Conservation (phyloP, 2,329 filamentous ascomycete genomes). For the Aspergillus oerlinghausenensis region DNA sequence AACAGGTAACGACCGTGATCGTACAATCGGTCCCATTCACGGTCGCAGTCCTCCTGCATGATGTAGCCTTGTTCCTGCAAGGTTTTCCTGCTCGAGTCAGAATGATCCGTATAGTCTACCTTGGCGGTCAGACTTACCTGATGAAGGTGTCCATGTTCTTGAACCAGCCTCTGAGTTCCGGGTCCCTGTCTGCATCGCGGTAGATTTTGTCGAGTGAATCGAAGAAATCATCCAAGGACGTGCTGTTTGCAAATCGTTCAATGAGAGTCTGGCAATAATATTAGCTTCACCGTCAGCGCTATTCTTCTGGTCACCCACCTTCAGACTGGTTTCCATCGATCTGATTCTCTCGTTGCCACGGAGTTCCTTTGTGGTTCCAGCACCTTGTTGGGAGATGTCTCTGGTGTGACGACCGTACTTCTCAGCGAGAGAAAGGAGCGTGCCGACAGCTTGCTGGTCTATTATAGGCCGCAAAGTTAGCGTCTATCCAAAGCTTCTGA, state of each 20-base stretch:
- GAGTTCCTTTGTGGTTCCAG: slow-evolving; percentile 67
- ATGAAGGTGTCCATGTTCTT: slow-evolving; percentile 70
- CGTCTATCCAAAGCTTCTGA: neutral
- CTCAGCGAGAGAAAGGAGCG: slow-evolving; percentile 77
- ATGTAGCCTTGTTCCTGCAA: slow-evolving; percentile 89
- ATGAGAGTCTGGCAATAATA: slow-evolving; percentile 64
- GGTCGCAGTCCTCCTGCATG: slow-evolving; percentile 71
- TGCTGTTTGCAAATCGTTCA: slow-evolving; percentile 93
- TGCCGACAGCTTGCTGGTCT: slow-evolving; percentile 85
- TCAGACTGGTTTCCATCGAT: slow-evolving; percentile 73
- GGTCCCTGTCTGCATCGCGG: slow-evolving; percentile 76
- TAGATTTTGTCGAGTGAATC: slow-evolving; percentile 82
- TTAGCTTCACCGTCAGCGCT: slow-evolving; percentile 46
- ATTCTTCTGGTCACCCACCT: slow-evolving; percentile 48
- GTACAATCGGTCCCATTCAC: slow-evolving; percentile 79
- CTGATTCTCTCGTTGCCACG: slow-evolving; percentile 61
- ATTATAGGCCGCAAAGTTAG: slow-evolving; percentile 5
- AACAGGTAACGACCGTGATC: slow-evolving; percentile 83
- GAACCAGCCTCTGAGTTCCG: slow-evolving; percentile 88
- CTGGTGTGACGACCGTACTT: slow-evolving; percentile 74
- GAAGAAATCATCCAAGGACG: slow-evolving; percentile 81
- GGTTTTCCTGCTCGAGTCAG: slow-evolving; percentile 53
- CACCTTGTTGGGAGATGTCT: slow-evolving; percentile 58
- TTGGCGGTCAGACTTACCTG: slow-evolving; percentile 33
- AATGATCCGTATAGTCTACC: neutral